Base-by-base conservation (phyloP, 345 rosid species). In the Linum lewisii region DNA sequence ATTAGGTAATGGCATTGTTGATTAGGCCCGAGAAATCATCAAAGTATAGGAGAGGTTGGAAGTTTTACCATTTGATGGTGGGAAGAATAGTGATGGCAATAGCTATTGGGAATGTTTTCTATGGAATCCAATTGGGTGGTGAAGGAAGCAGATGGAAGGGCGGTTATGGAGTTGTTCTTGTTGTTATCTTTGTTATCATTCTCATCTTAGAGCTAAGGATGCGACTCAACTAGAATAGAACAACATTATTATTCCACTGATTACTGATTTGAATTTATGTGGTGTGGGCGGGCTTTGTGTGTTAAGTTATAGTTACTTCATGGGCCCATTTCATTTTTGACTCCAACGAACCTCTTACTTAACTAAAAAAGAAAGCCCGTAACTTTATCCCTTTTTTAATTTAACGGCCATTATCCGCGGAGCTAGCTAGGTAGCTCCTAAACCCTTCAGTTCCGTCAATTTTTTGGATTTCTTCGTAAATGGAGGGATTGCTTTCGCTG, bases 51-150 rank as follows among this genome's bases (percentile, higher is more conserved):
- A 80, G 66, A 42, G 86, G 75, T 51, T 88, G 96, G 96, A 86
- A 92, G 16, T 88, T 82, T 95, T 88, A 86, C 68, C 98, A 88
- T 38, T 71, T 83, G 22, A 72, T 53, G 7, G 67, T 74, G 21
- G 98, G 98, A 21, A 82, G 90, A 59, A 24, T 74, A 38, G 2
- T 86, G 64, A 79, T 88, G 2, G 59, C 71, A 52, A 61, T 86
- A 18, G 84, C 88, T 4, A 73, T 81, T 49, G 79, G 81, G 25
- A 84, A 92, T 65, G 80, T 88, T 10, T 92, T 92, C 70, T 88
- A 88, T 15, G 98, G 98, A 42, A 83, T 88, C 50, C 87, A 88
- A 69, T 61, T 92, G 64, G 89, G 80, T 15, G 71, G 67, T 16
- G 51, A 73, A 23, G 93, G 87, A 9, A 45, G 29, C 0, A 65